These are phyloP conservation scores for Cicer arietinum DNA, from an alignment of 306 rosid genomes.

Conservation along the genomic window DNA sequence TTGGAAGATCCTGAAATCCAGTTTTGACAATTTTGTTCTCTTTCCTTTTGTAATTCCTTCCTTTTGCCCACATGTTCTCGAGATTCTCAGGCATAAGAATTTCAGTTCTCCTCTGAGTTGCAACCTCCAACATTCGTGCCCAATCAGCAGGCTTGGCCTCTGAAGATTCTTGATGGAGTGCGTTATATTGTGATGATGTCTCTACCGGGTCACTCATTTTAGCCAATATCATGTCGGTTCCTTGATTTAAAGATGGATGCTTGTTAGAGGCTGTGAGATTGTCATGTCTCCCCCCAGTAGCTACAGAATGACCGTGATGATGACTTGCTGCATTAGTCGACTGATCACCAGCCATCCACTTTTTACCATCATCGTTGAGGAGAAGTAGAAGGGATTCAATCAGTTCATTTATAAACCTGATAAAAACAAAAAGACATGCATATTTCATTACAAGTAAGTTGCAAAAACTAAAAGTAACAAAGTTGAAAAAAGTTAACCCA, in stretches of 20 bases:
- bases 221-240: conserved; percentile 49
- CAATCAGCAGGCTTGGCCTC: conserved; percentile 71
- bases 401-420: conserved; percentile 89
- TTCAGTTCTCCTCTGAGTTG: conserved; percentile 90
- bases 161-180: conserved; percentile 55
- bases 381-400: conserved; percentile 73
- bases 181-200: conserved; percentile 40
- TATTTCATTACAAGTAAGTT: conserved; percentile 37
- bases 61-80: conserved; percentile 99
- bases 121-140: conserved; percentile 83
- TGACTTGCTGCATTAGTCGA: conserved; percentile 51
- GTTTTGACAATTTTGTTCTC: conserved; percentile 62
- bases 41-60: conserved; percentile 85
- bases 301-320: conserved; percentile 56
- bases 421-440: conserved; percentile 42
- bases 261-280: conserved; percentile 50
- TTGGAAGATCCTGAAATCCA: conserved; percentile 58
- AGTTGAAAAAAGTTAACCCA: conserved; percentile 5
- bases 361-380: conserved; percentile 55
- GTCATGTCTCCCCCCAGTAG: conserved; percentile 40
- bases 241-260: conserved; percentile 53
- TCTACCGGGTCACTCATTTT: conserved; percentile 54
- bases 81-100: conserved; percentile 98
- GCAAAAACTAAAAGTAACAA: conserved; percentile 19
- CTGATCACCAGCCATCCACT: conserved; percentile 50